These are phyloP conservation scores for Brachypodium distachyon DNA, from an alignment of 202 grass and related monocot species.

Conservation along the genomic window DNA sequence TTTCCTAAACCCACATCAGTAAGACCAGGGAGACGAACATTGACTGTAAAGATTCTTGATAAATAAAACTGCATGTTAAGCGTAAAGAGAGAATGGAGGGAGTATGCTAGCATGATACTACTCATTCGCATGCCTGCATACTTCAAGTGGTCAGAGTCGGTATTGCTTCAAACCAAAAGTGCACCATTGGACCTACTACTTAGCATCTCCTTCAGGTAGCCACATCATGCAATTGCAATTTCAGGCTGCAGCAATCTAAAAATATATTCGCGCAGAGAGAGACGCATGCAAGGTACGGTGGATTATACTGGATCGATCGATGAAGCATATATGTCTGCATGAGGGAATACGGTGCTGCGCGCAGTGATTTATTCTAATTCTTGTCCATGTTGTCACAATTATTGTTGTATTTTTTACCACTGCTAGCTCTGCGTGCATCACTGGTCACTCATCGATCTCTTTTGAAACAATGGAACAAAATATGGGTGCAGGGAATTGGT, in stretches of 20 bases:
- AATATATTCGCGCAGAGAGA: no score
- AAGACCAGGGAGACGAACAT: no score
- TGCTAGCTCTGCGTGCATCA: background rate
- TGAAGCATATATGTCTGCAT: conserved; percentile 11
- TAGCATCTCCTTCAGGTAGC: conserved; percentile 27
- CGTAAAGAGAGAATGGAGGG: background rate
- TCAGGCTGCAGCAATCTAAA: background rate
- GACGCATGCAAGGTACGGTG: background rate
- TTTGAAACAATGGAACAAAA: background rate
- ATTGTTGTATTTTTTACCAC: background rate
- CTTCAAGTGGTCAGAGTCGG: background rate
- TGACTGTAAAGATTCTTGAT: no score
- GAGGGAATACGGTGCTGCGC: conserved; percentile 23
- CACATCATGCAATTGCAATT: background rate
- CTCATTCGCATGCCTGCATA: background rate
- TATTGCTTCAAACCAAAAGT: conserved; percentile 24
- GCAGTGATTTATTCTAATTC: background rate
- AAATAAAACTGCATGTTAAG: background rate
- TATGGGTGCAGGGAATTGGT: background rate
- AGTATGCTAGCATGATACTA: conserved; percentile 1
- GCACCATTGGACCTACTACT: background rate
- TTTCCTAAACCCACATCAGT: no score
- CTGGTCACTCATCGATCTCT: background rate
- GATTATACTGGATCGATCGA: background rate
- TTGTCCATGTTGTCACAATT: conserved; percentile 13